These are phyloP conservation scores for Beauveria medogensis DNA, from an alignment of 2,329 filamentous ascomycete species.

Conservation along the genomic window DNA sequence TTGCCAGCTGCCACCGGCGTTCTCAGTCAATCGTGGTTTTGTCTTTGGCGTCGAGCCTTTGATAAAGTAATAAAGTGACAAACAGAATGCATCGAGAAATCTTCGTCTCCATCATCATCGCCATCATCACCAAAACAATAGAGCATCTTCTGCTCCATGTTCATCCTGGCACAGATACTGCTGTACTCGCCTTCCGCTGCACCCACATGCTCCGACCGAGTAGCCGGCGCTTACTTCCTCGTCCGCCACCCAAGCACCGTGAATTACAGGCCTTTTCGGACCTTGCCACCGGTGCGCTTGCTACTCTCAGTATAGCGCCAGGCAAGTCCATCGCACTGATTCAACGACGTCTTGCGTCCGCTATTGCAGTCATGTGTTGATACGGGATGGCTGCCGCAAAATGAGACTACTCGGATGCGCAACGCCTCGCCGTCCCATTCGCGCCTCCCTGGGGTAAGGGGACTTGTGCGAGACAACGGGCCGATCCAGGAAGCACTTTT, in stretches of 20 bases:
- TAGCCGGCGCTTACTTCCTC: conserved; percentile 7
- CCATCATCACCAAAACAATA: neutral
- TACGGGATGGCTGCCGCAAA: neutral
- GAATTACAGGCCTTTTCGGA: neutral
- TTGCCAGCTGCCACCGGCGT: neutral
- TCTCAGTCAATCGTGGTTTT: neutral
- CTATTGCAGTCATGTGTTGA: neutral
- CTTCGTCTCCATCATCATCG: neutral
- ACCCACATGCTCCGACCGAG: conserved; percentile 10
- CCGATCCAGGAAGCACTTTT: conserved; percentile 6
- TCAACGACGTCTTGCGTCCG: neutral
- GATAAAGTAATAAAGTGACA: neutral
- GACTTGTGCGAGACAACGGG: conserved; percentile 5
- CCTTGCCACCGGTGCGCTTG: neutral
- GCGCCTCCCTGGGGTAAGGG: conserved; percentile 1
- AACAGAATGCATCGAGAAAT: neutral
- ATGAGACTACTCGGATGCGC: neutral
- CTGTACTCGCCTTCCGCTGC: neutral
- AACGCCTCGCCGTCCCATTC: neutral
- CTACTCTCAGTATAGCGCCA: neutral
- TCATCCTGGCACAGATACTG: neutral
- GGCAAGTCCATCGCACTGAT: neutral
- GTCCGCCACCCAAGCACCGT: neutral
- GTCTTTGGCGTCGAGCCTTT: neutral
- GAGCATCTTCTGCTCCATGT: neutral